Base-by-base conservation (phyloP, 1,284 basidiomycete species). In the Lentinula novae-zelandiae region DNA sequence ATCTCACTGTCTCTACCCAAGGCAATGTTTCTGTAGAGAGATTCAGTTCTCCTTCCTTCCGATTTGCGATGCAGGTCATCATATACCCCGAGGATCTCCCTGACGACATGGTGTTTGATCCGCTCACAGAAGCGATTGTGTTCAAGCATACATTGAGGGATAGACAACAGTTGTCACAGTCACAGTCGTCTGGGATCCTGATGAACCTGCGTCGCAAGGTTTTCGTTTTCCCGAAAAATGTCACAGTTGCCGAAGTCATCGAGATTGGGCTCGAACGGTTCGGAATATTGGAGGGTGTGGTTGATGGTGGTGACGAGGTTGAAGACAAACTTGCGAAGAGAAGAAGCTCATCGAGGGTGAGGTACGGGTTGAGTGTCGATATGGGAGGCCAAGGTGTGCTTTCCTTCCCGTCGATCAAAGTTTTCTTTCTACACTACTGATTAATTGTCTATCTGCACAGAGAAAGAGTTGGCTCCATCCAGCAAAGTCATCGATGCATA, bases 281-380 rank as follows among this genome's bases (percentile, higher is more conserved):
- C 69, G 96, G 96, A 0, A 96, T 99, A 55, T 76, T 85, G 38
- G 96, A 98, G 48, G 96, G 95, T 17, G 94, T 99, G 1, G 96
- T 98, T 0, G 95, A 98, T 71, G 96, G 96, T 1, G 96, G 96
- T 1, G 96, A 99, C 72, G 96, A 98, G 68, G 86, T 98, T 0
- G 96, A 98, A 73, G 95, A 96, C 70, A 95, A 96, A 71, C 76
- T 87, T 48, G 82, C 86, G 12, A 93, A 94, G 73, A 80, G 94
- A 60, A 82, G 89, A 63, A 96, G 93, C 72, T 80, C 83, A 17
- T 75, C 84, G 2, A 82, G 92, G 53, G 90, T 96, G 48, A 82
- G 93, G 53, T 98, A 98, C 72, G 84, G 84, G 15, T 76, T 98
- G 54, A 80, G 82, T 13, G 82, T 87, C 20, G 77, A 81, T 66